These are phyloP conservation scores for Fusarium odoratissimum DNA, from an alignment of 2,329 filamentous ascomycete genomes.

Conservation along the genomic window DNA sequence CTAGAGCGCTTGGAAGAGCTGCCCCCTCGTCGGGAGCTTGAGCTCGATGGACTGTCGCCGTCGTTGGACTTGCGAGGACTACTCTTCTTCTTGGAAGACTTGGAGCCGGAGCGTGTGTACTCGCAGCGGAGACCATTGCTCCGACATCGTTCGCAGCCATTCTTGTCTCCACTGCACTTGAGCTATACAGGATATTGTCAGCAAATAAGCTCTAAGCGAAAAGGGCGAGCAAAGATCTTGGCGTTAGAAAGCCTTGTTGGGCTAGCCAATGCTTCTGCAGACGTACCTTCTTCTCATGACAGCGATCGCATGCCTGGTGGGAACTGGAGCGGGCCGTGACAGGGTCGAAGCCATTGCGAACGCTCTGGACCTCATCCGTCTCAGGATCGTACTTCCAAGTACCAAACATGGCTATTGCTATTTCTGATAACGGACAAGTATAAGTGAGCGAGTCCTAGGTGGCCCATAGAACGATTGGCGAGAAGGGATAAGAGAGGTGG, in stretches of 20 bases:
- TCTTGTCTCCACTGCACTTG: constrained; percentile 53
- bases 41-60: constrained; percentile 36
- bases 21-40: constrained; percentile 32
- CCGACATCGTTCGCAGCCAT: constrained; percentile 52
- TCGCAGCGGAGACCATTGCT: constrained; percentile 48
- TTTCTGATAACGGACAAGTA: not conserved
- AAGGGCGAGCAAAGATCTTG: constrained; percentile 2
- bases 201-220: constrained; percentile 5
- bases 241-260: not conserved
- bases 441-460: constrained; percentile 8
- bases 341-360: constrained; percentile 52
- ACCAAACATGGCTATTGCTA: constrained; percentile 51
- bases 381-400: constrained; percentile 55
- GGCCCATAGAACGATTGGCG: constrained; percentile 13
- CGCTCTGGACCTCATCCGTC: constrained; percentile 52
- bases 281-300: constrained; percentile 54
- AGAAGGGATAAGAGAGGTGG: not conserved
- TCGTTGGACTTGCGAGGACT: constrained; percentile 38
- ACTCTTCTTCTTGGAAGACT: constrained; percentile 47
- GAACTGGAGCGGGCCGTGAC: constrained; percentile 53
- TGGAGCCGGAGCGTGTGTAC: constrained; percentile 51
- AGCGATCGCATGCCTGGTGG: constrained; percentile 54
- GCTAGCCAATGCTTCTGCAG: not conserved
- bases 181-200: constrained; percentile 44
- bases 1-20: constrained; percentile 40